Conservation (phyloP, 345 rosid species). For the Citrus maxima region DNA sequence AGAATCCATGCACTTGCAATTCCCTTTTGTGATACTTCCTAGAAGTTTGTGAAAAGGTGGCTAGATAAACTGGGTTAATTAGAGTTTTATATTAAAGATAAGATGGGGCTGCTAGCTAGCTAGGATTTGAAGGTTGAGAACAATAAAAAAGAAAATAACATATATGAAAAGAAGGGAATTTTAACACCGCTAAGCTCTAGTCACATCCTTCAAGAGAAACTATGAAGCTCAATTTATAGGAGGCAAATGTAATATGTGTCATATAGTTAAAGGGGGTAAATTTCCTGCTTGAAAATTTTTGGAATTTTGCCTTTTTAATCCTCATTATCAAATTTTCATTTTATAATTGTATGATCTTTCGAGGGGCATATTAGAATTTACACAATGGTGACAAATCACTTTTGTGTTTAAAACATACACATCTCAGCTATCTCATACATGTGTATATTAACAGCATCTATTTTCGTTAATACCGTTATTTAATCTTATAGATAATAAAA, state of each 20-base stretch:
- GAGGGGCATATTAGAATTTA: neutral
- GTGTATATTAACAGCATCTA: neutral
- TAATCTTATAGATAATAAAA: neutral
- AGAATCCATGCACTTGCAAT: neutral
- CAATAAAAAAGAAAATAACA: neutral
- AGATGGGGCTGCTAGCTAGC: too few relatives aligned
- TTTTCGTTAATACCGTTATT: neutral
- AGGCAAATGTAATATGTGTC: neutral
- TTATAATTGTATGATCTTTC: neutral
- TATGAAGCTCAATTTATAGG: constrained; percentile 17
- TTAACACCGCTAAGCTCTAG: neutral
- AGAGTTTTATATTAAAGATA: neutral
- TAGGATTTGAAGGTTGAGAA: neutral
- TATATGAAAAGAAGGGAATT: neutral
- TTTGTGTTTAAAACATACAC: neutral
- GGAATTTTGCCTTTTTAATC: neutral
- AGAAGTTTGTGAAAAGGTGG: neutral
- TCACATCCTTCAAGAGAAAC: neutral
- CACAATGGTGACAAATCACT: neutral
- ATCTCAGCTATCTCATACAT: too few relatives aligned
- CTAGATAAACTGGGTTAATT: neutral
- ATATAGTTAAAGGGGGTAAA: neutral
- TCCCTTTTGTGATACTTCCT: neutral
- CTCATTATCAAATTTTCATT: neutral
- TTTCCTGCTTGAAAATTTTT: neutral